phyloP scores from a whole-genome alignment of 768 basidiomycete genomes.

The Russula brevipes region DNA sequence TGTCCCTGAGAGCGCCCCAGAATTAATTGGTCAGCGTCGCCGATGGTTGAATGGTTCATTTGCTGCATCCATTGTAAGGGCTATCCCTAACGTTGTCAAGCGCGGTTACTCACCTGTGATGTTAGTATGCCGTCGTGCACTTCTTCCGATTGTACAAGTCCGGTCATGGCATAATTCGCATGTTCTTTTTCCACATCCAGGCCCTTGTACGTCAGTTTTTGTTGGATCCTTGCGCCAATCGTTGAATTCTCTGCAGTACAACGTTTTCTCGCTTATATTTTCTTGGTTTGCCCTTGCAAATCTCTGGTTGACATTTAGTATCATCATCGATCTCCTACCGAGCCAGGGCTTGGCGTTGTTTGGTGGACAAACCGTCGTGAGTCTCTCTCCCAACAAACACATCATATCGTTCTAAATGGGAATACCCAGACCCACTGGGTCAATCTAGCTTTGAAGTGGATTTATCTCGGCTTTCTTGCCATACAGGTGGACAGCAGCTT shows the following conservation, averaged over 20 bases:
- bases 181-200: slow-evolving; percentile 97
- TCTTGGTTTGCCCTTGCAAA: slow-evolving; percentile 93
- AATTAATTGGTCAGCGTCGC: slow-evolving; percentile 91
- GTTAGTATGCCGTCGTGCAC: slow-evolving; percentile 84
- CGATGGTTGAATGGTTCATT: slow-evolving; percentile 98
- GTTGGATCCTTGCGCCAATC: background rate
- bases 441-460: slow-evolving; percentile 77
- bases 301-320: slow-evolving; percentile 92
- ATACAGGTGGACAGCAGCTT: slow-evolving; percentile 48
- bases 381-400: slow-evolving; percentile 30
- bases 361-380: slow-evolving; percentile 60
- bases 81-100: background rate
- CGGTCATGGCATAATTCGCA: slow-evolving; percentile 80
- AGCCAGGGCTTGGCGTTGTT: slow-evolving; percentile 52
- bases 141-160: slow-evolving; percentile 87
- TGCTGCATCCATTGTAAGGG: slow-evolving; percentile 81
- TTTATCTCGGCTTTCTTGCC: slow-evolving; percentile 79
- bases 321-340: slow-evolving; percentile 86
- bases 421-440: slow-evolving; percentile 76
- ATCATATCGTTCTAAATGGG: background rate
- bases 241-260: slow-evolving; percentile 52
- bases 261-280: slow-evolving; percentile 78
- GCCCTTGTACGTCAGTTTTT: slow-evolving; percentile 57
- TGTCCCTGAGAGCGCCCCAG: slow-evolving; percentile 88
- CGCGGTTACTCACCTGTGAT: slow-evolving; percentile 12